Evolutionary conservation across 2,329 filamentous ascomycete species (phyloP).

Genomic region (Cytospora mali): DNA sequence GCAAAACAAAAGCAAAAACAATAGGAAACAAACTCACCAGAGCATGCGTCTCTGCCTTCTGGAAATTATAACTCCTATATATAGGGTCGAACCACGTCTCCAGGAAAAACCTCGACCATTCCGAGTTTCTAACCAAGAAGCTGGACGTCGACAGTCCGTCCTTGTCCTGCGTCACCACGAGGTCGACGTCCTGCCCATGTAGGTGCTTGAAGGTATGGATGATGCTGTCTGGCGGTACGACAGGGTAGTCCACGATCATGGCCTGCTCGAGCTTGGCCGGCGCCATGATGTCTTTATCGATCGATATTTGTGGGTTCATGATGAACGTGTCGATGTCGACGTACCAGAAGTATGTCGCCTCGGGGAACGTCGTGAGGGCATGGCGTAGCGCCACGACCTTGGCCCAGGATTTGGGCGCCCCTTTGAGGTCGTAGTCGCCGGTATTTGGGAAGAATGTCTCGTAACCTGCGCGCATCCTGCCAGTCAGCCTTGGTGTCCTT

Average conservation of each 20-base stretch:
- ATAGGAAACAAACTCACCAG: slow-evolving; percentile 60
- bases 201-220: slow-evolving; percentile 91
- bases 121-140: slow-evolving; percentile 78
- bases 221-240: slow-evolving; percentile 94
- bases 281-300: slow-evolving; percentile 73
- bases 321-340: slow-evolving; percentile 84
- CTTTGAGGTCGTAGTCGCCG: slow-evolving; percentile 72
- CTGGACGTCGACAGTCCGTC: slow-evolving; percentile 77
- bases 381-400: slow-evolving; percentile 86
- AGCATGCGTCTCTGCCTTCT: slow-evolving; percentile 90
- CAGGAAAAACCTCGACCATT: slow-evolving; percentile 90
- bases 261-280: slow-evolving; percentile 67
- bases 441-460: slow-evolving; percentile 77
- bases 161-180: slow-evolving; percentile 83
- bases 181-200: slow-evolving; percentile 74
- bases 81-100: slow-evolving; percentile 97
- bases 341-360: slow-evolving; percentile 82
- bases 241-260: slow-evolving; percentile 83
- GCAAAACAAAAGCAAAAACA: background rate
- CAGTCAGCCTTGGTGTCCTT: slow-evolving; percentile 49
- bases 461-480: slow-evolving; percentile 79
- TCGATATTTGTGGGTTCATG: slow-evolving; percentile 74
- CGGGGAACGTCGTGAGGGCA: slow-evolving; percentile 78
- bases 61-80: slow-evolving; percentile 93
- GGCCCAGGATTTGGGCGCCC: slow-evolving; percentile 67